These are phyloP conservation scores for Cystobasidium sp. DNA, from an alignment of 1,284 basidiomycete species.

Conservation along the genomic window DNA sequence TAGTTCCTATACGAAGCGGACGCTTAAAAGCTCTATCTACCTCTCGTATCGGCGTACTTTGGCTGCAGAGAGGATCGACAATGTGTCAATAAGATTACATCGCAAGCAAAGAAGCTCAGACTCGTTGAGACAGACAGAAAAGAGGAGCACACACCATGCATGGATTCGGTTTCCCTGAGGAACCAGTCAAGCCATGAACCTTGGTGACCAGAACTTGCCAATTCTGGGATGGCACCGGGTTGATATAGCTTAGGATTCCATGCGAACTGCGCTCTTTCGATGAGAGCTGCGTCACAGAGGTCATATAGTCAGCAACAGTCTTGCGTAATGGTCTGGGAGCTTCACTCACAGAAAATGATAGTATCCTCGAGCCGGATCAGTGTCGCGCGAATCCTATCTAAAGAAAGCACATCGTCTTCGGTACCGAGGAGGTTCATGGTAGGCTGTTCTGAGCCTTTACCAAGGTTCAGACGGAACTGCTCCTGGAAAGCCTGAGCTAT, in stretches of 20 bases:
- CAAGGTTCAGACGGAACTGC: too few relatives aligned
- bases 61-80: conserved; percentile 62
- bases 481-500: too few relatives aligned
- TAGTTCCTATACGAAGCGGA: not conserved
- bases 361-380: conserved; percentile 93
- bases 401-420: conserved; percentile 20
- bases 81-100: not conserved
- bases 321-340: too few relatives aligned
- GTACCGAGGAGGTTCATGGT: conserved; percentile 36
- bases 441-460: not conserved
- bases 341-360: conserved; percentile 80
- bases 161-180: conserved; percentile 87
- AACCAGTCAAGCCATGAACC: conserved; percentile 98
- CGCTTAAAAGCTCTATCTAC: conserved; percentile 58
- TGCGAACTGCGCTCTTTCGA: conserved; percentile 96
- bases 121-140: not conserved
- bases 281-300: conserved; percentile 71
- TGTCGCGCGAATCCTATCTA: conserved; percentile 71
- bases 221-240: conserved; percentile 66
- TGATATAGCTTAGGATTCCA: conserved; percentile 88
- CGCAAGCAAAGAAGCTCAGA: too few relatives aligned
- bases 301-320: too few relatives aligned
- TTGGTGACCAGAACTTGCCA: conserved; percentile 70
- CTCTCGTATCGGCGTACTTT: conserved; percentile 91
- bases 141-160: conserved; percentile 74